These are phyloP conservation scores for Chondrus crispus DNA, from an alignment of 23 red algal species.

Conservation along the genomic window DNA sequence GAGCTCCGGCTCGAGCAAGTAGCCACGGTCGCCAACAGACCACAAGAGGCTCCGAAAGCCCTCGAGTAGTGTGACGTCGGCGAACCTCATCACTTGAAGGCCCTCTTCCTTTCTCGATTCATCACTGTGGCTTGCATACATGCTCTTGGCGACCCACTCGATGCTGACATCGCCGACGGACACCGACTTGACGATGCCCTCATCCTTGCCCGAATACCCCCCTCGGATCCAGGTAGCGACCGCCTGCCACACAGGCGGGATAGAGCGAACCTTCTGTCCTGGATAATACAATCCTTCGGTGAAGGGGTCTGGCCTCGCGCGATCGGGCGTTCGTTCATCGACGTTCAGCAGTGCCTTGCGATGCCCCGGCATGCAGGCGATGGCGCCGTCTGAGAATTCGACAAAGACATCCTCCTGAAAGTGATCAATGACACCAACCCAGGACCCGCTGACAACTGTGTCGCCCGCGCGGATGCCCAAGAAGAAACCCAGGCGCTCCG, in stretches of 20 bases:
- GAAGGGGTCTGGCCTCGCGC: not conserved
- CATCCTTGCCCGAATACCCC: not conserved
- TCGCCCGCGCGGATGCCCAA: constrained; percentile 32
- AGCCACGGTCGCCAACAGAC: constrained; percentile 40
- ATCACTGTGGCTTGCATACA: not conserved
- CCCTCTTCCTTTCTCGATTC: not conserved
- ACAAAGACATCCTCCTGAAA: constrained; percentile 39
- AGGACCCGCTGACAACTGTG: constrained; percentile 23
- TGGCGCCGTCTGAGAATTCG: constrained; percentile 11
- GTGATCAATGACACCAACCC: constrained; percentile 28
- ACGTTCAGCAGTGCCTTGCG: not conserved
- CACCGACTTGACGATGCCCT: constrained; percentile 18
- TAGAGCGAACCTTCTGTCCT: constrained; percentile 24
- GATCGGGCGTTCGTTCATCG: not conserved
- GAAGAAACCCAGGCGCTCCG: constrained; percentile 31
- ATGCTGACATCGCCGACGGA: constrained; percentile 26
- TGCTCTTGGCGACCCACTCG: constrained; percentile 38
- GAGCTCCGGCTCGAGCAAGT: too few species aligned
- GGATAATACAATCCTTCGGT: constrained; percentile 48
- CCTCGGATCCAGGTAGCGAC: constrained; percentile 45
- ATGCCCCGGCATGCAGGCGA: constrained; percentile 22
- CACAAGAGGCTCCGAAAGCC: constrained; percentile 44
- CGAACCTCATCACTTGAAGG: not conserved
- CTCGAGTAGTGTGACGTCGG: constrained; percentile 19
- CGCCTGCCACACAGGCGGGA: not conserved